Evolutionary conservation across 306 rosid genomes (phyloP).

Genomic region (Chamaecrista fasciculata): DNA sequence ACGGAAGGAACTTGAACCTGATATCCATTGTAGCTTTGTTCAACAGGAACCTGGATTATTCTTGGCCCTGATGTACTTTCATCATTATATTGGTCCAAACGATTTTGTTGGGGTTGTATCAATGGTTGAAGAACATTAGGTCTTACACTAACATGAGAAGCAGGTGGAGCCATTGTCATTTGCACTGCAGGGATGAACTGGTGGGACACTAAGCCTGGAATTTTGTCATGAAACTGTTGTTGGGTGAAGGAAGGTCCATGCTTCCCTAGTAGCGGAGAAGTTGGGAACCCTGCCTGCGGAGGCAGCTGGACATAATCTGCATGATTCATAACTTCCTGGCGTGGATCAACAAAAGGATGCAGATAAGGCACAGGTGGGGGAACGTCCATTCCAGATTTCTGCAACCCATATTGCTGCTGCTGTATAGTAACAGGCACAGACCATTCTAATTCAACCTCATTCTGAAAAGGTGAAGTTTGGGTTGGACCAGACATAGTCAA

Average conservation of each 20-base stretch:
- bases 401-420: constrained; percentile 50
- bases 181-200: constrained; percentile 55
- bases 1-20: constrained; percentile 55
- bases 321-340: constrained; percentile 44
- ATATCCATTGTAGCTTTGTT: constrained; percentile 55
- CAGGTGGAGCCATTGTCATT: constrained; percentile 49
- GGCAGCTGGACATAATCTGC: constrained; percentile 55
- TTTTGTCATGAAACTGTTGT: constrained; percentile 49
- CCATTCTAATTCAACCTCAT: constrained; percentile 52
- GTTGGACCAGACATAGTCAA: constrained; percentile 39
- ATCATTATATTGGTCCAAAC: constrained; percentile 51
- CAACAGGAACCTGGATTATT: constrained; percentile 66
- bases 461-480: constrained; percentile 38
- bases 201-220: constrained; percentile 40
- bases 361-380: constrained; percentile 48
- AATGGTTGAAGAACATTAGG: constrained; percentile 46
- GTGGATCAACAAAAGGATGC: constrained; percentile 57
- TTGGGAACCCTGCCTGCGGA: constrained; percentile 61
- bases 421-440: constrained; percentile 41
- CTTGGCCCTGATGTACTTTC: constrained; percentile 54
- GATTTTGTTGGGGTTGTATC: constrained; percentile 56
- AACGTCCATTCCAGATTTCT: constrained; percentile 50
- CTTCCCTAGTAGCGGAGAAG: constrained; percentile 48
- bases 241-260: constrained; percentile 46
- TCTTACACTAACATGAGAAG: constrained; percentile 52